Base-by-base conservation (phyloP, 2,329 filamentous ascomycete genomes). In the Colletotrichum liriopes region DNA sequence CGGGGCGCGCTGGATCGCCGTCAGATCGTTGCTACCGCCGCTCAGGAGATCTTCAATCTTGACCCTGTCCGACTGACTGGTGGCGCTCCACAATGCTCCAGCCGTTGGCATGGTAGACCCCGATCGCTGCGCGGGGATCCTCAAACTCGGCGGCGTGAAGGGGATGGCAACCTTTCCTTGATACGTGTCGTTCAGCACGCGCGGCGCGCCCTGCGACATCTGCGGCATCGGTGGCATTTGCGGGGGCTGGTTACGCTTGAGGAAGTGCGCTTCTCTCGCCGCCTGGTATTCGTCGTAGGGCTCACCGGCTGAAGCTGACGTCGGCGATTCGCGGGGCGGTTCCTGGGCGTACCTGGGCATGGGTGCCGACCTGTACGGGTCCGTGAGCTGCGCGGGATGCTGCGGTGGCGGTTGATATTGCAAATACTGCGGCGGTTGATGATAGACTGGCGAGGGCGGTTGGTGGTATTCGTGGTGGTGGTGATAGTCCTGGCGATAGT, bases 31-130 rank as follows among this genome's bases (percentile, higher is more conserved):
- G 29, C 52, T 55, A 8, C 68, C 58, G 12, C 59, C 67, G 70
- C 71, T 72, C n/a, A 77, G 63, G 11, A 77, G 69, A 26, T 74
- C 67, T 37, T 74, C 69, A 18, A 77, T 76, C 60, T 76, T 76
- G 58, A 77, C 67, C 23, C 74, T 71, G 37, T 76, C 73, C 11
- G 70, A 20, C 65, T 75, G 63, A 35, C 52, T 67, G 29, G 26
- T 63, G 58, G 51, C 59, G 37, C 69, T 72, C 51, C 35, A 71
- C 9, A 66, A 26, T 9, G 41, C 18, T 26, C 54, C 56, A 54
- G 45, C 35, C 18, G 49, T 39, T 16, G 41, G 54, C 20, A 52
- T 18, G 9, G 63, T 45, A 12, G 65, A 63, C 5, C 60, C 63
- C 32, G 59, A 59, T 7, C 71, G 73, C 32, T 59, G 59, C 35